Conservation (phyloP, 371 early-diverging fungal species). For the Mortierella sp. region DNA sequence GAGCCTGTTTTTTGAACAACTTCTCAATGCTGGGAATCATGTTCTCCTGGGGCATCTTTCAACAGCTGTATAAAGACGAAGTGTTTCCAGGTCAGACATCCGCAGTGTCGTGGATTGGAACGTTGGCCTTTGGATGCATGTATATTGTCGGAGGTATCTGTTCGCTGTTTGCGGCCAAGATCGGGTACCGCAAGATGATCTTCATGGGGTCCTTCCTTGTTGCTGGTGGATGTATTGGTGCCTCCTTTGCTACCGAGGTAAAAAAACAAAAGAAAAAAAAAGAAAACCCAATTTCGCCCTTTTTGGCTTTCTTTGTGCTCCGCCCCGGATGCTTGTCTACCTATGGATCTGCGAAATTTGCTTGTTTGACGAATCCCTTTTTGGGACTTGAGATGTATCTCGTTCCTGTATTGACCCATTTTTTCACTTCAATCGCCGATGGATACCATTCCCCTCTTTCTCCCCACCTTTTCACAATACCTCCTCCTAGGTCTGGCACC, state of each 20-base stretch:
- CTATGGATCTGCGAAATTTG: neutral
- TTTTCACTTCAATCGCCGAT: neutral
- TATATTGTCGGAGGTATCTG: constrained; percentile 43
- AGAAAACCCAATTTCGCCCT: constrained; percentile 5
- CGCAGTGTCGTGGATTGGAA: constrained; percentile 55
- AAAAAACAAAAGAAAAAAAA: neutral
- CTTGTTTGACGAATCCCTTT: neutral
- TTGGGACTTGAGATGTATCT: neutral
- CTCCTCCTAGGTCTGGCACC: constrained; percentile 45
- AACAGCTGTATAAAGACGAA: constrained; percentile 56
- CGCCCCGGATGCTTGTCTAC: neutral
- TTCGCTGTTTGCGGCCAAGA: constrained; percentile 44
- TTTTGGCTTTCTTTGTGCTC: neutral
- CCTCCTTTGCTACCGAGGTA: constrained; percentile 58
- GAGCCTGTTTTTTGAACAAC: constrained; percentile 69
- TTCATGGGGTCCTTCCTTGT: constrained; percentile 37
- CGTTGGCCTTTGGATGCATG: constrained; percentile 48
- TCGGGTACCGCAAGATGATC: constrained; percentile 53
- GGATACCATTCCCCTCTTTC: neutral
- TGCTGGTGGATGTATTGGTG: constrained; percentile 41
- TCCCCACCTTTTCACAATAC: no score
- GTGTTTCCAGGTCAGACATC: constrained; percentile 49
- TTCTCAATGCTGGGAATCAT: constrained; percentile 70
- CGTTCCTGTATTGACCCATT: neutral
- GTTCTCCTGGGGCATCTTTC: constrained; percentile 72